These are phyloP conservation scores for Phytopythium helicoides DNA, from an alignment of 352 stramenopile species.

Conservation along the genomic window DNA sequence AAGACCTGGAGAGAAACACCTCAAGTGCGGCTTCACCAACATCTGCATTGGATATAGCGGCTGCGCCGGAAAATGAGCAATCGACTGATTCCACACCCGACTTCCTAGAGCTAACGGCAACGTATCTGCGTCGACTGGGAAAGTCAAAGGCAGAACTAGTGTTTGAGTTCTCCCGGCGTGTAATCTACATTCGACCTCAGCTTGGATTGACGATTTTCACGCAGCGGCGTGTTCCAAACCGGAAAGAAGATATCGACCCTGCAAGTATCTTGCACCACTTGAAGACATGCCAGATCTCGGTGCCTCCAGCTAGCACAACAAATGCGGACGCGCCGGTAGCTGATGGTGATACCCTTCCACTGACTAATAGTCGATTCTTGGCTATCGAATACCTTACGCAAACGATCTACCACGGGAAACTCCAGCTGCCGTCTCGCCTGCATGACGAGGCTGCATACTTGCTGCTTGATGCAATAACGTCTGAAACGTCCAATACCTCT, in stretches of 20 bases:
- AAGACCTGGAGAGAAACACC: constrained; percentile 68
- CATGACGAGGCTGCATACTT: constrained; percentile 83
- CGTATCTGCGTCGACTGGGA: constrained; percentile 64
- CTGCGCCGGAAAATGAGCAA: constrained; percentile 2
- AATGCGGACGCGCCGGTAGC: background rate
- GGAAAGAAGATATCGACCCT: constrained; percentile 64
- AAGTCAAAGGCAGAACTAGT: constrained; percentile 68
- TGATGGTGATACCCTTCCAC: constrained; percentile 24
- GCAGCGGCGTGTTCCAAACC: constrained; percentile 41
- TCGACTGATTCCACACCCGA: constrained; percentile 27
- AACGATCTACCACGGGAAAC: constrained; percentile 46
- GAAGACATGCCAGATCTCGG: constrained; percentile 52
- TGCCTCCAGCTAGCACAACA: constrained; percentile 8
- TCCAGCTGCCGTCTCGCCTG: constrained; percentile 36
- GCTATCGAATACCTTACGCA: constrained; percentile 81
- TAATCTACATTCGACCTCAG: constrained; percentile 49
- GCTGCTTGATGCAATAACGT: constrained; percentile 66
- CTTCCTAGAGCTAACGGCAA: constrained; percentile 58
- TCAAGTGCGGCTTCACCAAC: constrained; percentile 17
- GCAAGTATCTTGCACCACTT: constrained; percentile 60
- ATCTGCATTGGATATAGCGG: background rate
- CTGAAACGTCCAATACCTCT: constrained; percentile 24
- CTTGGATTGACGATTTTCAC: constrained; percentile 81
- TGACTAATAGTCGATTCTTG: constrained; percentile 62
- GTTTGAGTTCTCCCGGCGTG: constrained; percentile 78